These are phyloP conservation scores for Salisapilia sapeloensis DNA, from an alignment of 352 stramenopile species.

Conservation along the genomic window DNA sequence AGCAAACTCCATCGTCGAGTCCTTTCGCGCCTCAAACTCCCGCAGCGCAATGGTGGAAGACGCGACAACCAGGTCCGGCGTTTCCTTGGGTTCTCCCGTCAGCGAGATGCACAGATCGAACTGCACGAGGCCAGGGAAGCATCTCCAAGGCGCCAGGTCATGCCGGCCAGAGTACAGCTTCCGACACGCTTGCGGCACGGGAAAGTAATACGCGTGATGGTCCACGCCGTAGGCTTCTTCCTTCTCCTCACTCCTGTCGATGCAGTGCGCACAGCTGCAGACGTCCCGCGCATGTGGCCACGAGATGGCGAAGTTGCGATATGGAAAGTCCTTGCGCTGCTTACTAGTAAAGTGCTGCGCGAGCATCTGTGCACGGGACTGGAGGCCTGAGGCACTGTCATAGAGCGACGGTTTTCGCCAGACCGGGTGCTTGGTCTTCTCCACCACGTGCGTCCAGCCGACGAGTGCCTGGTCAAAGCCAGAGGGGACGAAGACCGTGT, in stretches of 20 bases:
- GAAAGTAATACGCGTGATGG: constrained; percentile 73
- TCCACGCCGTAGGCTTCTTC: constrained; percentile 32
- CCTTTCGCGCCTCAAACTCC: constrained; percentile 8
- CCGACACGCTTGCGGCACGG: constrained; percentile 47
- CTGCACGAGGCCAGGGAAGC: constrained; percentile 48
- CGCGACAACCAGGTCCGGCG: constrained; percentile 40
- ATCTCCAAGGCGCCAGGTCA: constrained; percentile 57
- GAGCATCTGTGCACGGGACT: not conserved
- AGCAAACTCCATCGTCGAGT: constrained; percentile 15
- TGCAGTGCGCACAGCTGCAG: constrained; percentile 38
- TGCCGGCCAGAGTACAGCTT: constrained; percentile 65
- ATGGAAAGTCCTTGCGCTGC: constrained; percentile 38
- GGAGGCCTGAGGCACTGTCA: constrained; percentile 4
- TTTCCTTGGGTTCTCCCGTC: constrained; percentile 48
- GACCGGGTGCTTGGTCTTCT: constrained; percentile 24
- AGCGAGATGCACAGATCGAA: constrained; percentile 64
- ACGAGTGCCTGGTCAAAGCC: constrained; percentile 43
- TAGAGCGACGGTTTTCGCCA: constrained; percentile 20
- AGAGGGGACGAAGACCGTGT: constrained; percentile 49
- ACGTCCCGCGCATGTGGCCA: constrained; percentile 35
- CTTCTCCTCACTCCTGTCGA: constrained; percentile 8
- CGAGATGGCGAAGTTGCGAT: constrained; percentile 65
- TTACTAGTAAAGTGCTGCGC: constrained; percentile 6
- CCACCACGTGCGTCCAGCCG: constrained; percentile 55
- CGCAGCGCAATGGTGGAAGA: constrained; percentile 29